A percentile compares a stretch with the other conserved stretches of the same genome.
Evolutionary conservation across 2,329 filamentous ascomycete genomes (phyloP).

Genomic region (Sordariomycetes sp.): DNA sequence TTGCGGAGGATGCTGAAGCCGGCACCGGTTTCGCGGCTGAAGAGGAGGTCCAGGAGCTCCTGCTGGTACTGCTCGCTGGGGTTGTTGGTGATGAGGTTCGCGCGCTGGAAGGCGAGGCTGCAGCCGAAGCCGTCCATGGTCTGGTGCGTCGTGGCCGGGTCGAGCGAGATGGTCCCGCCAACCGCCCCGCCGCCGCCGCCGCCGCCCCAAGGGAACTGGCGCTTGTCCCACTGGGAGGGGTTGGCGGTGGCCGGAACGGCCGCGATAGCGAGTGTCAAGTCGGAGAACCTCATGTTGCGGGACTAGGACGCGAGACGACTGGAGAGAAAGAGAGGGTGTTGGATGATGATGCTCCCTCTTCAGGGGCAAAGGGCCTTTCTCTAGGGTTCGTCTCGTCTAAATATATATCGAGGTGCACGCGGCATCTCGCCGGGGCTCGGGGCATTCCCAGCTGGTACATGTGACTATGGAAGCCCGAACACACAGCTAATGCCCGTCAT

Average conservation of each 20-base stretch:
- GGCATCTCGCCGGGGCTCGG: too few relatives aligned
- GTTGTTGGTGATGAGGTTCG: slow-evolving; percentile 6
- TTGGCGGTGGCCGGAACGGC: background rate
- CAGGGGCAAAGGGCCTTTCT: background rate
- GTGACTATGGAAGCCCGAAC: too few relatives aligned
- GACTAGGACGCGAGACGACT: background rate
- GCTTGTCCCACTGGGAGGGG: slow-evolving; percentile 3
- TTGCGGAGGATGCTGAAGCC: slow-evolving; percentile 40
- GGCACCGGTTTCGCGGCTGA: slow-evolving; percentile 30
- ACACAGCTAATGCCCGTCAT: too few relatives aligned
- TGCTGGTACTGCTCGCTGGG: slow-evolving; percentile 14
- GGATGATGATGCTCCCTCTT: background rate
- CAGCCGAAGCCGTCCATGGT: slow-evolving; percentile 36
- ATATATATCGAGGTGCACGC: too few relatives aligned
- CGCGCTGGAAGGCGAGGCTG: slow-evolving; percentile 34
- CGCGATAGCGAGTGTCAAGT: background rate
- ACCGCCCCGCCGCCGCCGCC: slow-evolving; percentile 7
- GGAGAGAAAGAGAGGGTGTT: background rate
- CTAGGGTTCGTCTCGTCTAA: too few relatives aligned
- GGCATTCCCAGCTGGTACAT: too few relatives aligned
- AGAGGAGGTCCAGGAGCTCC: slow-evolving; percentile 31
- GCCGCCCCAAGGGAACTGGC: slow-evolving; percentile 1
- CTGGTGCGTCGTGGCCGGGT: slow-evolving; percentile 16
- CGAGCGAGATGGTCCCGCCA: slow-evolving; percentile 16
- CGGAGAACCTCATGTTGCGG: slow-evolving; percentile 2